Percentiles rank a stretch among this genome's conserved stretches.
Conservation (phyloP, 208 protist species). For the Acanthamoeba royreba region DNA sequence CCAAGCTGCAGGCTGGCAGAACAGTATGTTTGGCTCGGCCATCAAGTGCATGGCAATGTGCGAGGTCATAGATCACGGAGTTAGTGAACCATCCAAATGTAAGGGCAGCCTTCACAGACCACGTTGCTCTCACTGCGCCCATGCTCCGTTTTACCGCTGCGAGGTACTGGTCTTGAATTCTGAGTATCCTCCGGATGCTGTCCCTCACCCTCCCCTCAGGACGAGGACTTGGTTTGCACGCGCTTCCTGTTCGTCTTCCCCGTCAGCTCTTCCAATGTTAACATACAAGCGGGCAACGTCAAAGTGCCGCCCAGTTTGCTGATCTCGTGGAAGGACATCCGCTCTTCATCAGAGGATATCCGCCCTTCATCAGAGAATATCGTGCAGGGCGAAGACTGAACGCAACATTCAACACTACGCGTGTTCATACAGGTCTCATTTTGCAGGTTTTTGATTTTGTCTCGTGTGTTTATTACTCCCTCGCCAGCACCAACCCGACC, state of each 20-base stretch:
- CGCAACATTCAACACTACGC: no score
- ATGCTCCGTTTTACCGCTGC: not conserved
- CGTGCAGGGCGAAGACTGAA: no score
- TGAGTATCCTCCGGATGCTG: not conserved
- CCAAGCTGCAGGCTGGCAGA: not conserved
- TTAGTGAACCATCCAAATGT: not conserved
- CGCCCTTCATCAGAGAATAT: not conserved
- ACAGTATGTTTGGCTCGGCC: not conserved
- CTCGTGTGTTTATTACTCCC: no score
- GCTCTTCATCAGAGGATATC: not conserved
- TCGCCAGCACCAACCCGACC: no score
- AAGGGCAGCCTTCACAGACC: not conserved
- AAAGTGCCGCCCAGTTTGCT: not conserved
- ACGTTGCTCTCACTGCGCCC: not conserved
- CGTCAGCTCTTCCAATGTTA: not conserved
- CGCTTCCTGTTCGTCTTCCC: slow-evolving; percentile 21
- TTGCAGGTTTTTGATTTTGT: no score
- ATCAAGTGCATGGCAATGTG: slow-evolving; percentile 29
- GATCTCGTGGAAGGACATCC: not conserved
- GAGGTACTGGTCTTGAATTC: not conserved
- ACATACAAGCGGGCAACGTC: not conserved
- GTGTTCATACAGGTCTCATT: no score
- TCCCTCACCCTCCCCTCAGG: not conserved
- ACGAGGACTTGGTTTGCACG: not conserved
- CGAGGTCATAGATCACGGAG: not conserved